Percentiles rank a stretch among this genome's conserved stretches.
These are phyloP conservation scores for Kuraishia hungarica DNA, from an alignment of 805 yeast species.

Conservation along the genomic window DNA sequence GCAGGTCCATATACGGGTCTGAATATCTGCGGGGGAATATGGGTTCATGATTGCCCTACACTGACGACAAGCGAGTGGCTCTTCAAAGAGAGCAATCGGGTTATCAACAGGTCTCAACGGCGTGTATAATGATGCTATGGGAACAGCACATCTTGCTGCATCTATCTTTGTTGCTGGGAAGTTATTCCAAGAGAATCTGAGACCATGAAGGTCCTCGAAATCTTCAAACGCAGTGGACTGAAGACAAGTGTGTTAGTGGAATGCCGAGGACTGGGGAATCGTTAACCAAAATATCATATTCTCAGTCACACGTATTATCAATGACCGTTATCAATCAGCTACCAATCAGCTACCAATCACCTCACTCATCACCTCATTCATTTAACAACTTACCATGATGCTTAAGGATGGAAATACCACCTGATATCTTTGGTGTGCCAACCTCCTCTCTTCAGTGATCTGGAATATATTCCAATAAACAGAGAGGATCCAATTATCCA, in stretches of 20 bases:
- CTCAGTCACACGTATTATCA: neutral
- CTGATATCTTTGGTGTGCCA: too few relatives aligned
- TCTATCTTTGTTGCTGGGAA: slow-evolving; percentile 48
- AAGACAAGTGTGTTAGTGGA: neutral
- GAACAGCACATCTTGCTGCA: slow-evolving; percentile 42
- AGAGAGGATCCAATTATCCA: too few relatives aligned
- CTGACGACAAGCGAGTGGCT: slow-evolving; percentile 40
- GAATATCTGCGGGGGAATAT: slow-evolving; percentile 28
- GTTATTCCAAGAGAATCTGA: slow-evolving; percentile 67
- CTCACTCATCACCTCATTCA: too few relatives aligned
- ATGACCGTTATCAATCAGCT: too few relatives aligned
- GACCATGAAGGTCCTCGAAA: slow-evolving; percentile 65
- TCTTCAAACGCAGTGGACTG: slow-evolving; percentile 29
- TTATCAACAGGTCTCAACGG: slow-evolving; percentile 43
- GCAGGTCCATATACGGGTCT: slow-evolving; percentile 39
- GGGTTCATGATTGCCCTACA: slow-evolving; percentile 52
- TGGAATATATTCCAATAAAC: too few relatives aligned
- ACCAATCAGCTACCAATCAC: too few relatives aligned
- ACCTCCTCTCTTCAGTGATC: too few relatives aligned
- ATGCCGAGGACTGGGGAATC: neutral
- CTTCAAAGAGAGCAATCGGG: slow-evolving; percentile 26
- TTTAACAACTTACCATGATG: too few relatives aligned
- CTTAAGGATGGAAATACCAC: too few relatives aligned
- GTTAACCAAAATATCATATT: neutral
- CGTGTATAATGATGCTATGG: slow-evolving; percentile 49